These are phyloP conservation scores for Eucalyptus polyanthemos DNA, from an alignment of 345 rosid species.

Conservation along the genomic window DNA sequence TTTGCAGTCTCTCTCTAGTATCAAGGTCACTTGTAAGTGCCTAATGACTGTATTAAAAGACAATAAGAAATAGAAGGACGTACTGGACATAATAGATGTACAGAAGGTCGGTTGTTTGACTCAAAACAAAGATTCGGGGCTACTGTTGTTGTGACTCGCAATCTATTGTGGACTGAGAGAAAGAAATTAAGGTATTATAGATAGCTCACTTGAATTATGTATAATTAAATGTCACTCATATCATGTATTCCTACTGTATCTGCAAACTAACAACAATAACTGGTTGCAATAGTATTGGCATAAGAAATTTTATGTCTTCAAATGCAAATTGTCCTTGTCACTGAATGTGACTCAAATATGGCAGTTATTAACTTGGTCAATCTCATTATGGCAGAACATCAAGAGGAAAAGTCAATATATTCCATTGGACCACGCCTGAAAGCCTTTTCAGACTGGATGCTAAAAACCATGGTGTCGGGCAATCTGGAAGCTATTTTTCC, in stretches of 20 bases:
- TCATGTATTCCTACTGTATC: neutral
- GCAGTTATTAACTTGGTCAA: neutral
- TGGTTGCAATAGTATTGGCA: neutral
- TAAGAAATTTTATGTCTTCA: neutral
- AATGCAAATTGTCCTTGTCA: neutral
- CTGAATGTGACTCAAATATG: neutral
- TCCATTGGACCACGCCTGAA: slow-evolving; percentile 77
- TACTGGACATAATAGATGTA: neutral
- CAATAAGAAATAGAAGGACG: neutral
- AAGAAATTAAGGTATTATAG: neutral
- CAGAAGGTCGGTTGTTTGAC: neutral
- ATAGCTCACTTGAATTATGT: neutral
- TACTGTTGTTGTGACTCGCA: neutral
- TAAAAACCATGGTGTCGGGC: slow-evolving; percentile 89
- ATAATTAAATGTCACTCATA: neutral
- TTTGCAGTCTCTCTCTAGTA: neutral
- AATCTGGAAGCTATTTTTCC: slow-evolving; percentile 81
- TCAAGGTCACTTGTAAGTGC: neutral
- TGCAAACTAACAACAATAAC: neutral
- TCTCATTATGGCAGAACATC: slow-evolving; percentile 28
- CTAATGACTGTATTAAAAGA: neutral
- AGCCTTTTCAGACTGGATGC: slow-evolving; percentile 90
- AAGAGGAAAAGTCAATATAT: slow-evolving; percentile 29
- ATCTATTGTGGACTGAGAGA: neutral
- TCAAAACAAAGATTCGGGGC: neutral